A percentile compares a stretch with the other conserved stretches of the same genome.
These are phyloP conservation scores for Pyrenochaeta sp. DNA, from an alignment of 2,329 filamentous ascomycete genomes.

Conservation along the genomic window DNA sequence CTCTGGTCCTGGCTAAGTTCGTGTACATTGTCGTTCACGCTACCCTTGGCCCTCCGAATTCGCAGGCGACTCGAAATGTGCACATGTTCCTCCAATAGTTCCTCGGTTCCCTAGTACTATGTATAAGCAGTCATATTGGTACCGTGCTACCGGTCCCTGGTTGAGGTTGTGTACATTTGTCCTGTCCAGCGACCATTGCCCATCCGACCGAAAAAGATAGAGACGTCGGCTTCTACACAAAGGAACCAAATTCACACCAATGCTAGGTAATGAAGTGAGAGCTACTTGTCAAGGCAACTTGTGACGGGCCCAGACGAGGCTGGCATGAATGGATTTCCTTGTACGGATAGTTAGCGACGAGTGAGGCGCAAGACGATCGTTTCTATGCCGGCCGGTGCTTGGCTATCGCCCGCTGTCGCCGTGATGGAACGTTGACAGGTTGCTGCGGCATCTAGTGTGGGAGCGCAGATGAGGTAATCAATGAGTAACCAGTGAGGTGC, in stretches of 20 bases:
- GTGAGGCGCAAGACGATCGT: conserved; percentile 27
- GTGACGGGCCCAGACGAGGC: conserved; percentile 20
- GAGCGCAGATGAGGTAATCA: conserved; percentile 36
- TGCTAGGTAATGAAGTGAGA: conserved; percentile 16
- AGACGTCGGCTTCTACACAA: conserved; percentile 22
- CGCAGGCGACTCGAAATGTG: conserved; percentile 16
- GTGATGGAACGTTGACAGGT: conserved; percentile 43
- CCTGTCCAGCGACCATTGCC: background rate
- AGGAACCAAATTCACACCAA: conserved; percentile 14
- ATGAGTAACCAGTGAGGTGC: conserved; percentile 19
- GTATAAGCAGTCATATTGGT: conserved; percentile 35
- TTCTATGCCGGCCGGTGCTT: conserved; percentile 27
- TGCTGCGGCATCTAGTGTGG: conserved; percentile 36
- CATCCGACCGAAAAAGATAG: conserved; percentile 23
- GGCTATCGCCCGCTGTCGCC: conserved; percentile 28
- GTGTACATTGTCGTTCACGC: conserved; percentile 23
- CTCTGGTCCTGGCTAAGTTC: conserved; percentile 15
- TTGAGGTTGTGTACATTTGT: conserved; percentile 24
- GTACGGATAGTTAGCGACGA: conserved; percentile 5
- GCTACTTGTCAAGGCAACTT: conserved; percentile 12
- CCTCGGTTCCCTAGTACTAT: conserved; percentile 14
- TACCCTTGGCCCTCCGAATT: conserved; percentile 27
- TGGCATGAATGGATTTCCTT: conserved; percentile 4
- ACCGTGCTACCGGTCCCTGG: conserved; percentile 42
- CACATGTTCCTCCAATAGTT: conserved; percentile 26